A percentile compares a stretch with the other conserved stretches of the same genome.
phyloP scores from a whole-genome alignment of 2,329 filamentous ascomycete genomes.

The Xenoacremonium recifei region DNA sequence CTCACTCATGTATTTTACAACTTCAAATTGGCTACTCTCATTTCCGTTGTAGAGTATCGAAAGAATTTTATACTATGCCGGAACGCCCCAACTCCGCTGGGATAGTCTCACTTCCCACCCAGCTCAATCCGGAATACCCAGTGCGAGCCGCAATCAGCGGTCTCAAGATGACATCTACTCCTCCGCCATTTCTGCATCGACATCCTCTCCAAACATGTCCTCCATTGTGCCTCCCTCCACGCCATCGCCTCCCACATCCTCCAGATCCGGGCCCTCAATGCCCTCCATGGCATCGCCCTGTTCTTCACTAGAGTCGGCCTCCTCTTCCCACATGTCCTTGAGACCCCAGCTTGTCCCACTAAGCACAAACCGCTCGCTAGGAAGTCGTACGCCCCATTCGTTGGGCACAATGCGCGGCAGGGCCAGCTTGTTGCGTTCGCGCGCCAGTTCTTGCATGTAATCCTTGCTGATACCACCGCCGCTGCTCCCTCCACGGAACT shows the following conservation, averaged over 20 bases:
- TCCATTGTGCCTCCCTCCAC: constrained; percentile 51
- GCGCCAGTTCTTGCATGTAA: constrained; percentile 72
- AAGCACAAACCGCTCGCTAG: constrained; percentile 67
- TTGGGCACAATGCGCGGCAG: constrained; percentile 62
- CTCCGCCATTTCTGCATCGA: constrained; percentile 57
- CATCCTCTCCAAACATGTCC: constrained; percentile 54
- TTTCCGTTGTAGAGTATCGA: no score
- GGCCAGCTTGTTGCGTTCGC: constrained; percentile 65
- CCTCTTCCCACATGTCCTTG: constrained; percentile 56
- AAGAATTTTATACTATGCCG: no score
- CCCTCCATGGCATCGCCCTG: constrained; percentile 50
- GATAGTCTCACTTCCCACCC: no score
- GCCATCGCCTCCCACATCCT: constrained; percentile 45
- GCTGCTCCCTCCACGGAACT: constrained; percentile 59
- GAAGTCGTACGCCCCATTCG: constrained; percentile 67
- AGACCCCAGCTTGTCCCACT: constrained; percentile 65
- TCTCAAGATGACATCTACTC: constrained; percentile 10
- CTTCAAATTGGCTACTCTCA: no score
- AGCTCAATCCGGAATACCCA: no score
- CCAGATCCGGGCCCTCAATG: constrained; percentile 39
- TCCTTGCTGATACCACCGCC: constrained; percentile 65
- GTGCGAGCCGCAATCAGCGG: no score
- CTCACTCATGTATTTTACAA: no score
- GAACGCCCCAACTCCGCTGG: no score
- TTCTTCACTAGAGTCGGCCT: constrained; percentile 41